Evolutionary conservation across 2,329 filamentous ascomycete species (phyloP), one percentile per base, ranked within the genome.

Genomic region (Claviceps fusiformis): DNA sequence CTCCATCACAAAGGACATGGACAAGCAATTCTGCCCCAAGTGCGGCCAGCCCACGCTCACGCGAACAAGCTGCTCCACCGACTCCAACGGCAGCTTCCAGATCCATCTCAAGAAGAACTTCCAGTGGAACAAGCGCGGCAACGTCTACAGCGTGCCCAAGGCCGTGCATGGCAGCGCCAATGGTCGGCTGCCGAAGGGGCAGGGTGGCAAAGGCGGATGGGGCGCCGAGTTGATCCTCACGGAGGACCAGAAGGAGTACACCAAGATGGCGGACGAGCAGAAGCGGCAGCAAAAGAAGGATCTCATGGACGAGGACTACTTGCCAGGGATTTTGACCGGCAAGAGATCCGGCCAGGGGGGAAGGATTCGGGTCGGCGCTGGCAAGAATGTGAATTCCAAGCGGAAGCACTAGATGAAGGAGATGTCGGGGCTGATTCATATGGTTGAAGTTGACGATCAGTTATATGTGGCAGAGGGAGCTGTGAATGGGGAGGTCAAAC

Each of bases 181-280:
- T 68, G 90, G 89, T 50, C 89, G 90, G 68, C 77, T 74, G 71
- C 69, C 80, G 69, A 81, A 70, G 73, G 79, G 71, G 9, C 83
- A 82, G 1, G 90, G 89, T 46, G 92, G 92, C 1, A 87, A 95
- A 71, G 82, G 84, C 46, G 89, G 89, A 17, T 97, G 93, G 89
- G 92, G 91, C 10, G 79, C 80, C 45, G 83, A 85, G 41, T 73
- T 98, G 60, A 88, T 98, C 54, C 73, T 98, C 10, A 83, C 90
- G 0, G 92, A 96, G 71, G 93, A 98, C 68, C 93, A 98, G 75
- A 96, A 95, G 74, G 93, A 98, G 74, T 97, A 87, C 69, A 69
- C 80, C 46, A 75, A 79, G 59, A 83, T 83, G 54, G 68, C 80
- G 17, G 78, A 78, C 3, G 78, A 83, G 61, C 80, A 86, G 66